A percentile compares a stretch with the other conserved stretches of the same genome.
These are phyloP conservation scores for Penicillium sp. DNA, from an alignment of 2,329 filamentous ascomycete genomes.

Conservation along the genomic window DNA sequence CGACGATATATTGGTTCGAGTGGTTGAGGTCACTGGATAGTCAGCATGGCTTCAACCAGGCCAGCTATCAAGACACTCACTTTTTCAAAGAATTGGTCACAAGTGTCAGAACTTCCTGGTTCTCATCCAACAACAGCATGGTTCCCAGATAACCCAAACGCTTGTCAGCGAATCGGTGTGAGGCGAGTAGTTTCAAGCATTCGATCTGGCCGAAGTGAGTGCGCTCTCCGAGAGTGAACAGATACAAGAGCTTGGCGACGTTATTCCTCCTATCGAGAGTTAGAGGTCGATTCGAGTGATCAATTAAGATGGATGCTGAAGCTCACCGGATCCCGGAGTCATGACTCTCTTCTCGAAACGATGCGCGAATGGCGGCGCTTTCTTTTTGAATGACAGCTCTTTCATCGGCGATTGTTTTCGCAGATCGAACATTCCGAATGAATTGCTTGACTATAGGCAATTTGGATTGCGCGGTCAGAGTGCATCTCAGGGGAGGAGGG, in stretches of 20 bases:
- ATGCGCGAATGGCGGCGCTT: slow-evolving; percentile 93
- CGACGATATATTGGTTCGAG: slow-evolving; percentile 97
- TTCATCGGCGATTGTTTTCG: slow-evolving; percentile 98
- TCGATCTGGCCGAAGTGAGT: slow-evolving; percentile 99
- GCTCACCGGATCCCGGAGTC: slow-evolving; percentile 84
- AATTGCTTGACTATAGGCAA: slow-evolving; percentile 84
- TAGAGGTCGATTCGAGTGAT: slow-evolving; percentile 17
- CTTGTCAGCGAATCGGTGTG: slow-evolving; percentile 96
- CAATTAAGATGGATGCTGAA: slow-evolving; percentile 5
- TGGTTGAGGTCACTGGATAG: slow-evolving; percentile 79
- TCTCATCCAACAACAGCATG: slow-evolving; percentile 93
- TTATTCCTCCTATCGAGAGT: slow-evolving; percentile 76
- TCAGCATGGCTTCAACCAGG: slow-evolving; percentile 32
- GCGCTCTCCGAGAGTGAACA: slow-evolving; percentile 94
- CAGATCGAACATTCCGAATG: slow-evolving; percentile 96
- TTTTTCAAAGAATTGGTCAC: slow-evolving; percentile 98
- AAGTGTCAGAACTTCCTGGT: slow-evolving; percentile 93
- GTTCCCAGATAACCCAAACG: slow-evolving; percentile 92
- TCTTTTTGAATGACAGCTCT: slow-evolving; percentile 98
- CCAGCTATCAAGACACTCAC: slow-evolving; percentile 49
- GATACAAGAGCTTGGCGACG: slow-evolving; percentile 95
- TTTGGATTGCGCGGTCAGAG: slow-evolving; percentile 12
- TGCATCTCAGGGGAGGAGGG: slow-evolving; percentile 27
- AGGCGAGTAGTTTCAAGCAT: slow-evolving; percentile 94
- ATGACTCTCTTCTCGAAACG: slow-evolving; percentile 93